These are phyloP conservation scores for Ganoderma lingzhi DNA, from an alignment of 1,284 basidiomycete species.

Conservation along the genomic window DNA sequence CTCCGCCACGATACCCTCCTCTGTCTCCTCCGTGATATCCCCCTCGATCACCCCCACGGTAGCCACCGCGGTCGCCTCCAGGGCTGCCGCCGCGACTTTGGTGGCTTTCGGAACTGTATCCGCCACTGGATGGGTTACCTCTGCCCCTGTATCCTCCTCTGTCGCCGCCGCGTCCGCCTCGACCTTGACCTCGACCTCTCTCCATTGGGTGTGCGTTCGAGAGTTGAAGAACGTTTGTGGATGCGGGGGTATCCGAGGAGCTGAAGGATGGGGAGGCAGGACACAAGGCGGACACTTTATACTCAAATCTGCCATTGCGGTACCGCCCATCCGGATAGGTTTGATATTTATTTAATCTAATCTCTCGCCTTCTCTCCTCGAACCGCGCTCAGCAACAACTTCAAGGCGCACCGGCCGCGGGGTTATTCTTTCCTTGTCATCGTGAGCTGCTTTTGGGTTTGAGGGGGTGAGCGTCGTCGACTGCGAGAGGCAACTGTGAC, in stretches of 20 bases:
- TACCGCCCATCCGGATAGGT: slow-evolving; percentile 2
- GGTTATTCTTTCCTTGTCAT: neutral
- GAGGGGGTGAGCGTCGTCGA: slow-evolving; percentile 1
- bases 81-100: slow-evolving; percentile 33
- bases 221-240: neutral
- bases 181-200: slow-evolving; percentile 35
- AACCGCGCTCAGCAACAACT: neutral
- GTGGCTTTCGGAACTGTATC: slow-evolving; percentile 12
- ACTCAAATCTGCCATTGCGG: neutral
- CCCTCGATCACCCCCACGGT: slow-evolving; percentile 43
- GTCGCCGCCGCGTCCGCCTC: slow-evolving; percentile 40
- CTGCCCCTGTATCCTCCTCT: slow-evolving; percentile 42
- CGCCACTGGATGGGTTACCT: neutral
- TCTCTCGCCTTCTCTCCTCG: neutral
- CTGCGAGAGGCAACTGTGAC: neutral
- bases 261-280: neutral
- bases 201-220: slow-evolving; percentile 21
- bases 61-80: slow-evolving; percentile 31
- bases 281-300: slow-evolving; percentile 1
- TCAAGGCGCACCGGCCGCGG: neutral
- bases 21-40: slow-evolving; percentile 39
- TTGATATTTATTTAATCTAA: neutral
- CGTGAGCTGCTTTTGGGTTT: slow-evolving; percentile 6
- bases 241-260: neutral
- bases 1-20: slow-evolving; percentile 30